A percentile compares a stretch with the other conserved stretches of the same genome.
phyloP scores from a whole-genome alignment of 768 basidiomycete species.

The Serendipita sp. region DNA sequence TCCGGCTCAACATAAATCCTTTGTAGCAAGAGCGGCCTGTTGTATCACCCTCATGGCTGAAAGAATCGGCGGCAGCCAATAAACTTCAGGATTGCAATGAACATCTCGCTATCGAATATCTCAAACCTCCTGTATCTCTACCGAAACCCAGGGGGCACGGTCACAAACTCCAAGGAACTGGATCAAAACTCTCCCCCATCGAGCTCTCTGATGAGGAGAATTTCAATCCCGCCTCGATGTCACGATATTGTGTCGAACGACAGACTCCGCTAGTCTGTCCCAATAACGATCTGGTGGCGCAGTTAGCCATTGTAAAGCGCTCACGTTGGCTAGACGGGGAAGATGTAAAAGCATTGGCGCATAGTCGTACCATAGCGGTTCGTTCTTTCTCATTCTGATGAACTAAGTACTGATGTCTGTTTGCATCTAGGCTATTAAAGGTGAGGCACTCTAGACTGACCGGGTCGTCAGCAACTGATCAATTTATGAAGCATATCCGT shows the following conservation, averaged over 20 bases:
- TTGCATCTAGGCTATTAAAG: constrained; percentile 30
- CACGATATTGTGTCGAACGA: constrained; percentile 43
- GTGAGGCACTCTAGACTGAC: constrained; percentile 16
- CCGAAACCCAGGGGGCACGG: constrained; percentile 21
- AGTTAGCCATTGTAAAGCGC: constrained; percentile 42
- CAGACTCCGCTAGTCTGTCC: constrained; percentile 50
- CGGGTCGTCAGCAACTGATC: not conserved
- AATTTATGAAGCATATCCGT: constrained; percentile 15
- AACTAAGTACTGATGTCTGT: constrained; percentile 5
- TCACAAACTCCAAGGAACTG: constrained; percentile 4
- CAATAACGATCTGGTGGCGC: constrained; percentile 47
- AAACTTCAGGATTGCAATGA: constrained; percentile 33
- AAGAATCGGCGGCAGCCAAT: constrained; percentile 34
- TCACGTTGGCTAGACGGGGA: constrained; percentile 53
- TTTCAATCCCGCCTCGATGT: constrained; percentile 13
- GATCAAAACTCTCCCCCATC: constrained; percentile 8
- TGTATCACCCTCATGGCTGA: constrained; percentile 59
- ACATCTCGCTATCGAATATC: constrained; percentile 41
- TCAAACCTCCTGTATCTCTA: constrained; percentile 34
- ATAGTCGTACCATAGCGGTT: constrained; percentile 57
- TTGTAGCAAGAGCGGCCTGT: constrained; percentile 19
- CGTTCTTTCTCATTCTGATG: constrained; percentile 14
- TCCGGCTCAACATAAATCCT: not conserved
- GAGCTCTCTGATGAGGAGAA: constrained; percentile 1
- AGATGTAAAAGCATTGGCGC: constrained; percentile 50